Percentiles rank a stretch among this genome's conserved stretches.
Evolutionary conservation across 306 rosid species (phyloP).

Genomic region (Boehmeria nivea): DNA sequence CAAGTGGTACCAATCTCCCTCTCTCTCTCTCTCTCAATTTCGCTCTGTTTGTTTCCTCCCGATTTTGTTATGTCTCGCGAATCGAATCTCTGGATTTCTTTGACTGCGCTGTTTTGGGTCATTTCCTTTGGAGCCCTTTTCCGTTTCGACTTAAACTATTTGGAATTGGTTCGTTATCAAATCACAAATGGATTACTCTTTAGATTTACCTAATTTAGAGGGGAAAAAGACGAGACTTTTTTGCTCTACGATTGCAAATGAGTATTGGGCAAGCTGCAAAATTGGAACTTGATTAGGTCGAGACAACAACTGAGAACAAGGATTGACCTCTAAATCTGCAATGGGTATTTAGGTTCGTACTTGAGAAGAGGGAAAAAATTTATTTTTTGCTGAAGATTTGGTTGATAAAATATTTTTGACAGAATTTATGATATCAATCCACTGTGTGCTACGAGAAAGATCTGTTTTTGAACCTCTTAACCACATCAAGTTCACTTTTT

Average conservation of each 20-base stretch:
- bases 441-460: too few species aligned
- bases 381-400: not conserved
- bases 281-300: not conserved
- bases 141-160: not conserved
- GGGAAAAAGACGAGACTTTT: not conserved
- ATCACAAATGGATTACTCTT: not conserved
- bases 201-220: not conserved
- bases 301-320: not conserved
- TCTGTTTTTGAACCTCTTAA: not conserved
- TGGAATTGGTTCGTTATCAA: not conserved
- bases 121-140: not conserved
- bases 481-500: not conserved
- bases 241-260: not conserved
- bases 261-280: not conserved
- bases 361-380: not conserved
- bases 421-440: too few species aligned
- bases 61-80: not conserved
- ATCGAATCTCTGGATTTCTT: not conserved
- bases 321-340: not conserved
- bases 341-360: not conserved
- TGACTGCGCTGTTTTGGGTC: not conserved
- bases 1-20: constrained; percentile 65
- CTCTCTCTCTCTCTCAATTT: constrained; percentile 6
- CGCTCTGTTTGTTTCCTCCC: not conserved
- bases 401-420: not conserved